Conservation (phyloP, 495 filamentous ascomycete species). For the Podospora bellae-mahoneyi region DNA sequence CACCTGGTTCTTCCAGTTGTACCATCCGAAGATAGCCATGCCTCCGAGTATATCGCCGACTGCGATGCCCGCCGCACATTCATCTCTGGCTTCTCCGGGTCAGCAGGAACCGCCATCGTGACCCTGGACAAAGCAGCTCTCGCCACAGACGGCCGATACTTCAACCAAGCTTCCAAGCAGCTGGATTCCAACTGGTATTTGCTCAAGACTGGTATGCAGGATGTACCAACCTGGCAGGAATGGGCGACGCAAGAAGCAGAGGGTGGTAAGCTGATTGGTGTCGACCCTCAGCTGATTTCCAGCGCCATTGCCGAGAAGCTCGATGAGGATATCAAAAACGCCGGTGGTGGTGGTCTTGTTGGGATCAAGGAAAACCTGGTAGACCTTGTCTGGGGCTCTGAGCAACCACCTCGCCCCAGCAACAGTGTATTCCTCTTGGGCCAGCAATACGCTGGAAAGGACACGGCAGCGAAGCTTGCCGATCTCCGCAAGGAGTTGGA, state of each 20-base stretch:
- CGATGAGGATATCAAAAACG: slow-evolving; percentile 80
- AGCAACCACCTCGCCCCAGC: slow-evolving; percentile 69
- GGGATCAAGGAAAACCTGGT: slow-evolving; percentile 77
- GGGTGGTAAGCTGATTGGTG: slow-evolving; percentile 81
- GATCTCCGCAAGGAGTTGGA: slow-evolving; percentile 88
- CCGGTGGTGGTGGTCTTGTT: slow-evolving; percentile 71
- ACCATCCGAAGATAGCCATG: slow-evolving; percentile 95
- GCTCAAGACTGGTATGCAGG: slow-evolving; percentile 86
- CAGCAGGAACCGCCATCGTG: slow-evolving; percentile 87
- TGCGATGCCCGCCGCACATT: slow-evolving; percentile 90
- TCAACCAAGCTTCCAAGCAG: slow-evolving; percentile 93
- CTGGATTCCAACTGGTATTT: slow-evolving; percentile 89
- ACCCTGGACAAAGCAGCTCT: slow-evolving; percentile 83
- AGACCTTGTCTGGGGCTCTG: slow-evolving; percentile 78
- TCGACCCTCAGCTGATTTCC: slow-evolving; percentile 87
- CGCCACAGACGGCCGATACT: slow-evolving; percentile 95
- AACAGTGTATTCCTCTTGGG: slow-evolving; percentile 70
- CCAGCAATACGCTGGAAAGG: slow-evolving; percentile 76
- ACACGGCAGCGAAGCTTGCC: slow-evolving; percentile 75
- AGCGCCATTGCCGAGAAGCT: slow-evolving; percentile 83
- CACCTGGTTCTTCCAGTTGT: slow-evolving; percentile 59
- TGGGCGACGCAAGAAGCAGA: slow-evolving; percentile 87
- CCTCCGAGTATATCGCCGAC: slow-evolving; percentile 94
- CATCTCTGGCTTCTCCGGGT: slow-evolving; percentile 93
- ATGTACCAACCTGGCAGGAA: slow-evolving; percentile 97